Evolutionary conservation across 2,329 filamentous ascomycete species (phyloP), one percentile per base, ranked within the genome.

Genomic region (Ophiostoma ips): DNA sequence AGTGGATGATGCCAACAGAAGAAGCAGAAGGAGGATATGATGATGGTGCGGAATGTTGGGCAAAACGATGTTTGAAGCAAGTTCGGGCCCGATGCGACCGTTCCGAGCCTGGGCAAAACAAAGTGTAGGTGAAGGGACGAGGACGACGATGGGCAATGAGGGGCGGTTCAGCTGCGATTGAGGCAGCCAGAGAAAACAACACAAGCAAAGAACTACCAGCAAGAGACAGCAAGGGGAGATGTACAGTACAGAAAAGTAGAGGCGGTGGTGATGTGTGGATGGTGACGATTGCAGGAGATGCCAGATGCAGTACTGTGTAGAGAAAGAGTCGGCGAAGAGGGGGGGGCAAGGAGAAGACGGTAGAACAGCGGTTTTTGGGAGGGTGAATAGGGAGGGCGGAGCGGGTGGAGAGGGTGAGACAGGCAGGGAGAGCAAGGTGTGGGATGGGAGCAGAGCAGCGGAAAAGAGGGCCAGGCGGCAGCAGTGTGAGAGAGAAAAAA

Each of bases 401-500:
- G 30, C 19, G 43, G 37, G 37, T 18, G 37, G 37, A 12, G 37
- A 12, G 16, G 43, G 30, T 18, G 21, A 45, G 43, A 28, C 10
- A 36, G 31, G 30, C 10, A 36, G 31, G 30, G 30, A 45, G 28
- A 45, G 16, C n/a, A 19, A 45, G 28, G 30, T 19, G 21, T 44
- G 40, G 16, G 10, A 33, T 13, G n/a, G 24, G 6, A 45, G n/a
- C 3, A 41, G 41, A 24, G 36, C 8, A 33, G 38, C 38, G 35
- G 44, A 30, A 46, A 43, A 37, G 40, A 50, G 49, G 50, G 45
- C 36, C 38, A 48, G 47, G 46, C 18, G 33, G 31, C 48, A 37
- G 35, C n/a, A n/a, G n/a, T n/a, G n/a, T 30, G 33, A 51, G 51
- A 51, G 55, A 52, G 55, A 53, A 56, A 56, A 55, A 55, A 53